Base-by-base conservation (phyloP, 331 rosid species). In the Pyrus hybrid region DNA sequence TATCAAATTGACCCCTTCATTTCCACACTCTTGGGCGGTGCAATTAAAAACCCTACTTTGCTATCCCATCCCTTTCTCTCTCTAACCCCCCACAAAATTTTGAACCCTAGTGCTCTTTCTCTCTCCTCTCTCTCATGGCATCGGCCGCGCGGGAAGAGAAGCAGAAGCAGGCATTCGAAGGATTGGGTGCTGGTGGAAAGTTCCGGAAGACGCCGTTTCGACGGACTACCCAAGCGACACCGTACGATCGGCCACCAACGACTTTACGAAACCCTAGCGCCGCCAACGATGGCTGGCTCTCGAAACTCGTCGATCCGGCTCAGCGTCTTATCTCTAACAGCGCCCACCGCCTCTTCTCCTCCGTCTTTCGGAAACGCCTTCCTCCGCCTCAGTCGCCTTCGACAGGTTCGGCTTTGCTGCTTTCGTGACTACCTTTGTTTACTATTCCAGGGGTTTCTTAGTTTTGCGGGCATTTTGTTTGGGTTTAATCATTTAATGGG, bases 261-360 rank as follows among this genome's bases (percentile, higher is more conserved):
- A 77, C 87, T 21, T 71, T 91, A 10, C 77, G 93, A 71, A 90
- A 85, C 87, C 84, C 3, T 28, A 64, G 68, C 13, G 41, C 63
- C 12, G 25, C 51, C 67, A 76, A 49, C 64, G 14, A 18, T 30
- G 78, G 96, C 16, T 94, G 99, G 99, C 71, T 94, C 70, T 90
- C 96, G 41, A 91, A 89, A 82, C 81, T 90, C 4, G 93, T 91
- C 67, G 96, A 92, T 90, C 97, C 99, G 20, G 97, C 97, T 21
- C 99, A 94, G 57, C 78, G 88, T 74, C 87, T 94, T 54, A 86
- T 94, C 77, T 47, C 84, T 65, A 63, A 80, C 22, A 72, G 93
- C 37, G 97, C 97, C 6, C 89, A 85, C 70, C 77, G 83, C 73
- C 77, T 26, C 28, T 26, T 26, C 28, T 26, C 28, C 28, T 26